Base-by-base conservation (phyloP, 371 early-diverging fungal genomes). In the Apophysomyces ossiformis region DNA sequence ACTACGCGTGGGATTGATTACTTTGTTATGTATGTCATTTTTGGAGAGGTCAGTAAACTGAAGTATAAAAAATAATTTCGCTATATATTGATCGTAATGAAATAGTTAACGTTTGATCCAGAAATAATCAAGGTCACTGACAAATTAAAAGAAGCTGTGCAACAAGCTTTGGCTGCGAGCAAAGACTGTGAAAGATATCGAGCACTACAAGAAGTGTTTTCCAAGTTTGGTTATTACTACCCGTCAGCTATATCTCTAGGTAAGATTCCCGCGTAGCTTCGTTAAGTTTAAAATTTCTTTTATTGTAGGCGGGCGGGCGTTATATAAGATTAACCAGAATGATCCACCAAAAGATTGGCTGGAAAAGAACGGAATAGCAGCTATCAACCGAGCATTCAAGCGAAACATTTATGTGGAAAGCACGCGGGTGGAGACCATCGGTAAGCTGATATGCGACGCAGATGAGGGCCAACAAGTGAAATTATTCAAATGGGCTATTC, bases 311-410 rank as follows among this genome's bases (percentile, higher is more conserved):
- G 54, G 54, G 5, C n/a, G 21, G 54, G 54, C 54, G 5, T 9
- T 50, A 26, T 50, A 50, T 4, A 50, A n/a, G 11, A 21, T 50
- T 4, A 11, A 21, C 21, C 7, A 16, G 54, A 50, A 21, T 21
- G 54, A 50, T 21, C 54, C 54, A 18, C 54, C 54, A 4, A 50
- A 50, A 50, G 21, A 26, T 21, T 50, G 54, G 54, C 9, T 50
- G 1, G 54, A 50, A 50, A 50, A 50, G 21, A 50, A 50, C 9
- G 54, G 54, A 9, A 21, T 50, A 21, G 54, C n/a, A 21, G 54
- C 54, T 0, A 50, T 50, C 11, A 26, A 50, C 21, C 16, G 54
- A 11, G 54, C 54, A 11, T 50, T 50, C 54, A 50, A 18, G 21
- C n/a, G 21, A 11, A 21, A 21, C 21, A 50, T 21, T 11, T 50